Conservation (phyloP, 2,329 filamentous ascomycete species). For the Fusarium oligoseptatum region DNA sequence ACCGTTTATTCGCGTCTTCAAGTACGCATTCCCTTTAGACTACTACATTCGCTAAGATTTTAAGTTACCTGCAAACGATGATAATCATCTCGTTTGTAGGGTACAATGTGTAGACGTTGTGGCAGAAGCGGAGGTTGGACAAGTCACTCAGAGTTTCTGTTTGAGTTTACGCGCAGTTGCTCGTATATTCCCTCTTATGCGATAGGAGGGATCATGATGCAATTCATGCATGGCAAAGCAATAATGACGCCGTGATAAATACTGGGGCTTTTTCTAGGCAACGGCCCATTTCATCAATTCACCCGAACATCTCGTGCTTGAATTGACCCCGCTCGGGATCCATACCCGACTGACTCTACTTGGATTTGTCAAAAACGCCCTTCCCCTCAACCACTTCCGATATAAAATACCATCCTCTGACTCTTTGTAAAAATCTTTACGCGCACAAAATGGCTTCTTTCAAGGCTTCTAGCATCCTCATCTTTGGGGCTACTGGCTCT, state of each 20-base stretch:
- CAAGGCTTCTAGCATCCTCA: conserved; percentile 38
- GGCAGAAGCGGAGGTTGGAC: background rate
- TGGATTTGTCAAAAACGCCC: background rate
- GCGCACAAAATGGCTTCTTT: conserved; percentile 36
- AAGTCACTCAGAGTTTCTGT: background rate
- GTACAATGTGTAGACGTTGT: background rate
- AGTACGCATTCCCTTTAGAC: background rate
- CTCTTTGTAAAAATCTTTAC: background rate
- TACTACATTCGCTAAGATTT: background rate
- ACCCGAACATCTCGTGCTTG: conserved; percentile 16
- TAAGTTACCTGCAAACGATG: background rate
- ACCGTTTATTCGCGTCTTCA: background rate
- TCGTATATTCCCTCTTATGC: background rate
- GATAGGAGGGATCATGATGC: background rate
- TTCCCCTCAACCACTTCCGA: background rate
- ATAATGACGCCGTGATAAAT: background rate
- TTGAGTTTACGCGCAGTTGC: background rate
- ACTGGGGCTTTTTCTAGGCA: background rate
- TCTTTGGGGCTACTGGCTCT: conserved; percentile 57
- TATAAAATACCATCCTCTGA: no score
- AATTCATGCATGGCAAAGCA: background rate
- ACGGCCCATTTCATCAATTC: conserved; percentile 5
- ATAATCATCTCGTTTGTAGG: background rate
- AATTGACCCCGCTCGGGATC: conserved; percentile 24
- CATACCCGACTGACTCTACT: background rate